These are phyloP conservation scores for Triticum monococcum DNA, from an alignment of 176 grass and related monocot genomes.

Conservation along the genomic window DNA sequence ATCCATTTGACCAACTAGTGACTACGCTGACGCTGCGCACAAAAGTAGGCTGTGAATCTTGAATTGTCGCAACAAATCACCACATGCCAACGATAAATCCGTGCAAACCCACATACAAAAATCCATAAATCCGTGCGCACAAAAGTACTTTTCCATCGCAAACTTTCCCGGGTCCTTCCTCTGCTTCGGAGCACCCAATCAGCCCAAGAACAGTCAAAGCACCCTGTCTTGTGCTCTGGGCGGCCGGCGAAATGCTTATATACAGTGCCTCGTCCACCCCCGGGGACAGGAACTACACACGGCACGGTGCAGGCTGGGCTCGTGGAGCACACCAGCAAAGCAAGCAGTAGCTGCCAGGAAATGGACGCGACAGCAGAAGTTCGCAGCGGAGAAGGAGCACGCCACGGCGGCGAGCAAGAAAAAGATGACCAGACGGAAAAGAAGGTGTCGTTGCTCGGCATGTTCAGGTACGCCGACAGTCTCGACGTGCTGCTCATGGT, in stretches of 20 bases:
- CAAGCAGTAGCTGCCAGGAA: not conserved
- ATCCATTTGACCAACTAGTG: not conserved
- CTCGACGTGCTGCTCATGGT: slow-evolving; percentile 41
- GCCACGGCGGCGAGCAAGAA: not conserved
- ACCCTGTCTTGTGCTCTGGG: too few relatives aligned
- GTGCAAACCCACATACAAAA: too few relatives aligned
- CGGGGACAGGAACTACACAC: too few relatives aligned
- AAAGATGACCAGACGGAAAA: not conserved
- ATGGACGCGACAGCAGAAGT: not conserved
- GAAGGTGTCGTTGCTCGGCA: slow-evolving; percentile 34
- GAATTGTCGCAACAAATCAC: not conserved
- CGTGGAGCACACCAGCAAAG: too few relatives aligned
- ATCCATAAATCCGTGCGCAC: not conserved
- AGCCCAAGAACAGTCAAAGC: too few relatives aligned
- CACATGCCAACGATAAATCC: not conserved
- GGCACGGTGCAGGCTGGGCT: too few relatives aligned
- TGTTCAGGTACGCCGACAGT: slow-evolving; percentile 53
- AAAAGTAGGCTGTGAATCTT: not conserved
- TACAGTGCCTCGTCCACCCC: too few relatives aligned
- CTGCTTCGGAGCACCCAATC: too few relatives aligned
- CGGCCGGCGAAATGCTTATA: too few relatives aligned
- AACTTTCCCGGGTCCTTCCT: not conserved
- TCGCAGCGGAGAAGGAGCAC: not conserved
- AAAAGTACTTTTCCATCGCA: not conserved
- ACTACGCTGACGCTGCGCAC: too few relatives aligned